phyloP scores from a whole-genome alignment of 768 basidiomycete genomes.

The Favolaschia claudopus region DNA sequence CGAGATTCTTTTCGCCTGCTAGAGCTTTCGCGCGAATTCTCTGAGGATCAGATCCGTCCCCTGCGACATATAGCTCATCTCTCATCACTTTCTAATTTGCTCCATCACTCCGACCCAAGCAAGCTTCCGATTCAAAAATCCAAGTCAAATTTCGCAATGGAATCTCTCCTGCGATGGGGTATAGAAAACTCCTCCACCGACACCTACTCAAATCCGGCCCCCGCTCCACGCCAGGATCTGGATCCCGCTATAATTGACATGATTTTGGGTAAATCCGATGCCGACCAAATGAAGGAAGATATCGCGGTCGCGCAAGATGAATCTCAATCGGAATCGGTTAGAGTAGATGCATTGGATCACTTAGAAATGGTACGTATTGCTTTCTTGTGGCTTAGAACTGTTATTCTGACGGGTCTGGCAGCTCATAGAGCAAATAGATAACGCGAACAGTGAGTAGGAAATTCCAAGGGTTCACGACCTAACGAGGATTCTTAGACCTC shows the following conservation, averaged over 20 bases:
- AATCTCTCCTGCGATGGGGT: conserved; percentile 83
- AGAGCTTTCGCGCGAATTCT: too few species aligned
- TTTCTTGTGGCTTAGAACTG: neutral
- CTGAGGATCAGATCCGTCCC: too few species aligned
- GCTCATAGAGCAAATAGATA: conserved; percentile 90
- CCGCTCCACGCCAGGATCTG: conserved; percentile 55
- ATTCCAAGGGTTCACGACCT: neutral
- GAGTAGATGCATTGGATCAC: conserved; percentile 79
- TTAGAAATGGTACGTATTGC: conserved; percentile 77
- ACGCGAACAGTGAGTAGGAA: conserved; percentile 78
- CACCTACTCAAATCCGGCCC: conserved; percentile 39
- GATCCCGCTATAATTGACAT: conserved; percentile 87
- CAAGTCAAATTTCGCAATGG: conserved; percentile 58
- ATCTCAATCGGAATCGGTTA: conserved; percentile 58
- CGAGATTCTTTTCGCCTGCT: too few species aligned
- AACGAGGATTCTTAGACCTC: conserved; percentile 59
- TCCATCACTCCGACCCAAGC: too few species aligned
- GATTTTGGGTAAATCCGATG: conserved; percentile 86
- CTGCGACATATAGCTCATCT: too few species aligned
- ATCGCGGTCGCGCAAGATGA: conserved; percentile 69
- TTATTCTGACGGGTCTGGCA: conserved; percentile 35
- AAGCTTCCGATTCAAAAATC: too few species aligned
- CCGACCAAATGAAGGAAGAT: conserved; percentile 84
- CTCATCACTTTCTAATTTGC: too few species aligned
- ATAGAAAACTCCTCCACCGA: conserved; percentile 70